A percentile compares a stretch with the other conserved stretches of the same genome.
These are phyloP conservation scores for Coniochaeta sp. DNA, from an alignment of 2,329 filamentous ascomycete genomes.

Conservation along the genomic window DNA sequence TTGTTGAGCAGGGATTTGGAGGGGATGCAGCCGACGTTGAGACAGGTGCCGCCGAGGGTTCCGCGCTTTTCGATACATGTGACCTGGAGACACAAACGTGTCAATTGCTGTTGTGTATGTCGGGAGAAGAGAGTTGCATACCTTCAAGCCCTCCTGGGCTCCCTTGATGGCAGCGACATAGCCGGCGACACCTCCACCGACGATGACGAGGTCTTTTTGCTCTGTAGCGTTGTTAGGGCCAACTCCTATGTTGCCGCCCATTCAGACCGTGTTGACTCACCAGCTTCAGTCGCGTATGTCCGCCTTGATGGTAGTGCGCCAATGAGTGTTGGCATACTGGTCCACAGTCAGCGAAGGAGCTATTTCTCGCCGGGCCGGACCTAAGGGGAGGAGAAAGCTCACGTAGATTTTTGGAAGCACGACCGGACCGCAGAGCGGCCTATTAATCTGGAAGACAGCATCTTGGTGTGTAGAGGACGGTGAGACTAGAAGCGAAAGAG, in stretches of 20 bases:
- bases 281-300: conserved; percentile 50
- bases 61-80: conserved; percentile 98
- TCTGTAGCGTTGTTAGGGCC: conserved; percentile 41
- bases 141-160: conserved; percentile 94
- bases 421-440: conserved; percentile 49
- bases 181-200: conserved; percentile 94
- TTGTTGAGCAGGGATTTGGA: conserved; percentile 99
- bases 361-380: conserved; percentile 11
- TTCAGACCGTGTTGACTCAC: conserved; percentile 33
- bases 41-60: conserved; percentile 86
- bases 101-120: not conserved
- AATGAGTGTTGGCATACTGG: conserved; percentile 42
- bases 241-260: conserved; percentile 26
- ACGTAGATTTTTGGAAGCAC: conserved; percentile 48
- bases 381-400: conserved; percentile 22
- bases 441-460: conserved; percentile 56
- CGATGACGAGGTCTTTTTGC: conserved; percentile 95
- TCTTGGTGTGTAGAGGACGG: conserved; percentile 26
- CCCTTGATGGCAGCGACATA: conserved; percentile 99
- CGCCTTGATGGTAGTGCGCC: conserved; percentile 47
- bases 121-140: conserved; percentile 27
- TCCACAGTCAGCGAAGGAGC: conserved; percentile 14
- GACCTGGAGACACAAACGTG: conserved; percentile 47
- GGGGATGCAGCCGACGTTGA: conserved; percentile 98
- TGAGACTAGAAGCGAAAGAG: not conserved